Conservation (phyloP, 495 filamentous ascomycete species). For the Penicillium steckii region DNA sequence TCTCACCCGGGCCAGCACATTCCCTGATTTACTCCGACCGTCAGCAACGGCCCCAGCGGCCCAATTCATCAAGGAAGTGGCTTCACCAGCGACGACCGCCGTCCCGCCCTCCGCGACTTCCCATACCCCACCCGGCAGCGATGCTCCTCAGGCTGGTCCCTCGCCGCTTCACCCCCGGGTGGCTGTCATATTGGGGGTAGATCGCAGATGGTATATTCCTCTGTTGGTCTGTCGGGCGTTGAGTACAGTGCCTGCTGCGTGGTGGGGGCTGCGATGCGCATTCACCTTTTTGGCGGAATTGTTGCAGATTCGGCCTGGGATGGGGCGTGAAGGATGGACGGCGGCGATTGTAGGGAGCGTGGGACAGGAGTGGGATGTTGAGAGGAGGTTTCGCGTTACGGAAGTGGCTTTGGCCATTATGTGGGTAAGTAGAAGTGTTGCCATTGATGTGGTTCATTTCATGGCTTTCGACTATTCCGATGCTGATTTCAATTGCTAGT, state of each 20-base stretch:
- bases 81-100: constrained; percentile 22
- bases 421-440: constrained; percentile 62
- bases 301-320: constrained; percentile 45
- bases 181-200: constrained; percentile 63
- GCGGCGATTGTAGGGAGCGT: constrained; percentile 46
- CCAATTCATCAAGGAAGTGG: constrained; percentile 32
- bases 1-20: constrained; percentile 11
- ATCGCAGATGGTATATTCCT: constrained; percentile 60
- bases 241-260: constrained; percentile 57
- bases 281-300: constrained; percentile 59
- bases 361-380: constrained; percentile 51
- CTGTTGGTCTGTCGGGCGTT: constrained; percentile 60
- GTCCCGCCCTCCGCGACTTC: constrained; percentile 39
- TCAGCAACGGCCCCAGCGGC: constrained; percentile 6
- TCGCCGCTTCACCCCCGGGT: constrained; percentile 59
- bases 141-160: constrained; percentile 28
- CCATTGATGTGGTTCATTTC: background rate
- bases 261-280: constrained; percentile 62
- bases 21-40: constrained; percentile 14
- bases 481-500: constrained; percentile 45
- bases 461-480: no score
- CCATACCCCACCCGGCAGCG: constrained; percentile 34
- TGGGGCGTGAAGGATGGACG: constrained; percentile 46
- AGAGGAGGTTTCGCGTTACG: constrained; percentile 62
- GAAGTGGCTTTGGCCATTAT: constrained; percentile 79